These are phyloP conservation scores for Trichoderma simmonsii DNA, from an alignment of 2,329 filamentous ascomycete genomes.

Conservation along the genomic window DNA sequence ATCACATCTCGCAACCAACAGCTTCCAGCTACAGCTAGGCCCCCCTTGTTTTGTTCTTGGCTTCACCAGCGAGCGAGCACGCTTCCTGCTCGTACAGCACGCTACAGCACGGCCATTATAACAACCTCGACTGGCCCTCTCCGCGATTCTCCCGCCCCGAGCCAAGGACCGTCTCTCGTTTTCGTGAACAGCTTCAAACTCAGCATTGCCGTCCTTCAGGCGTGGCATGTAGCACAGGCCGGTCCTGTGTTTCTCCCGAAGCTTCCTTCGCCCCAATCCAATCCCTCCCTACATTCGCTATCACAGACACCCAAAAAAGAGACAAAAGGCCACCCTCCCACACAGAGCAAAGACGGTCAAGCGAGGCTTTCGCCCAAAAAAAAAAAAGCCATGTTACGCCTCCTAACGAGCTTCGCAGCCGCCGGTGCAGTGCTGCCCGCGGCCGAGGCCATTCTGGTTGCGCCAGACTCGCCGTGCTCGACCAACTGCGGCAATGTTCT, in stretches of 20 bases:
- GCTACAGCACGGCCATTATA: not conserved
- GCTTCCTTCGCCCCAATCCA: not conserved
- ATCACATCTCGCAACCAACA: constrained; percentile 16
- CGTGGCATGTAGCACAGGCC: constrained; percentile 16
- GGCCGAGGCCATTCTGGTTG: constrained; percentile 39
- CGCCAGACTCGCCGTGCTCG: constrained; percentile 48
- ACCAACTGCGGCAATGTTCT: constrained; percentile 54
- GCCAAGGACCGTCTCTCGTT: not conserved
- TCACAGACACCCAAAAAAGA: not conserved
- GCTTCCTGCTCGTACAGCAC: not conserved
- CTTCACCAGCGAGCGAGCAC: not conserved
- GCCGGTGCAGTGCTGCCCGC: constrained; percentile 23
- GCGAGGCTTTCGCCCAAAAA: not conserved
- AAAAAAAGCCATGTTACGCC: constrained; percentile 19
- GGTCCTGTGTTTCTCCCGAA: constrained; percentile 7
- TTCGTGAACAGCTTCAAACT: not conserved
- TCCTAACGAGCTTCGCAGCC: constrained; percentile 23
- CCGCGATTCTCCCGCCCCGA: not conserved
- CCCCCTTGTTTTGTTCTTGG: not conserved
- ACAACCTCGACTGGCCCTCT: constrained; percentile 2
- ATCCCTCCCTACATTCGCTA: constrained; percentile 8
- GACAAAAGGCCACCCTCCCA: not conserved
- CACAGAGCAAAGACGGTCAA: not conserved
- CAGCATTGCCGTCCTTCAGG: not conserved
- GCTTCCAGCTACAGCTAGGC: not conserved